phyloP scores from a whole-genome alignment of 345 rosid genomes.

The Nasturtium officinale region DNA sequence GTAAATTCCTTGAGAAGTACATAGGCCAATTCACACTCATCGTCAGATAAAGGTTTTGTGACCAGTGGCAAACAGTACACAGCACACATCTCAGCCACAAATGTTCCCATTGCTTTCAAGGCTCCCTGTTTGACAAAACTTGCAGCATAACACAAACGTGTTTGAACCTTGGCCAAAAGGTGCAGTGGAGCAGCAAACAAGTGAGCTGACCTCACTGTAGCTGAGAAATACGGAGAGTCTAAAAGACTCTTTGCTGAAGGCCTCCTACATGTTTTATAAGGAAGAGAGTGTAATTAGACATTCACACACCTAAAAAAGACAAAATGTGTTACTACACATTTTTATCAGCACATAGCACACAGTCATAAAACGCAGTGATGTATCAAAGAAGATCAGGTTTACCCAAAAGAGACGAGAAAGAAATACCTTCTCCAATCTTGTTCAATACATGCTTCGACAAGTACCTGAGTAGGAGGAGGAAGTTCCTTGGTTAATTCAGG shows the following conservation, averaged over 20 bases:
- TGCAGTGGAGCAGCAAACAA: conserved; percentile 85
- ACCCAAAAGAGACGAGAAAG: conserved; percentile 13
- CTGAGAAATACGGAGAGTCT: conserved; percentile 85
- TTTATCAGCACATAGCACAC: conserved; percentile 29
- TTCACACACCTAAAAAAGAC: conserved; percentile 6
- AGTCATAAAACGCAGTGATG: conserved; percentile 21
- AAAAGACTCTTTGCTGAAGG: conserved; percentile 75
- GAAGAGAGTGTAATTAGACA: conserved; percentile 28
- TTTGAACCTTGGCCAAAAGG: conserved; percentile 64
- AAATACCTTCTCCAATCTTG: conserved; percentile 70
- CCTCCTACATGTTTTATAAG: conserved; percentile 62
- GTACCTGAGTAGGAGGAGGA: conserved; percentile 66
- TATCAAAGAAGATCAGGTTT: conserved; percentile 8
- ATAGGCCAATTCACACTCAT: conserved; percentile 84
- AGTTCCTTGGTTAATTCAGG: conserved; percentile 70
- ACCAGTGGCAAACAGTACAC: conserved; percentile 73
- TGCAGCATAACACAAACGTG: conserved; percentile 77
- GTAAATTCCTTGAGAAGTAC: conserved; percentile 73
- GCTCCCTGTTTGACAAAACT: conserved; percentile 87
- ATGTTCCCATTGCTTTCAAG: conserved; percentile 77
- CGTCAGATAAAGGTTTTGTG: conserved; percentile 56
- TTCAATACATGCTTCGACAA: conserved; percentile 79
- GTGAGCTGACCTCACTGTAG: conserved; percentile 78
- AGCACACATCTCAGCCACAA: conserved; percentile 86
- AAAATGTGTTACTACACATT: conserved; percentile 4